Conservation (phyloP, 108 stramenopile genomes). For the Asterionellopsis glacialis region DNA sequence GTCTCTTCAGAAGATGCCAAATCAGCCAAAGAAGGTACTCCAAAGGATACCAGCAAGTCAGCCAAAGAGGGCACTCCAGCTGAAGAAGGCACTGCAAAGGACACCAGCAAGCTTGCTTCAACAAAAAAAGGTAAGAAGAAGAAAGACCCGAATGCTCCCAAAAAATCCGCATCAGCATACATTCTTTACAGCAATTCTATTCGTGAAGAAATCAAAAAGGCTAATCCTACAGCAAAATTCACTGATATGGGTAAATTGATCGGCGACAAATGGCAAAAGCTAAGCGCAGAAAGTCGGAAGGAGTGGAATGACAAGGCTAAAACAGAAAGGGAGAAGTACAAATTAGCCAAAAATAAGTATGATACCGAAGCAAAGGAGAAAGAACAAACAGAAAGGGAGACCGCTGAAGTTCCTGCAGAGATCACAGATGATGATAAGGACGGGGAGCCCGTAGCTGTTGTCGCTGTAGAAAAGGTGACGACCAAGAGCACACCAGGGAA, state of each 20-base stretch:
- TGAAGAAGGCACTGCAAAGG: too few species aligned
- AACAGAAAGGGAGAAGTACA: constrained; percentile 65
- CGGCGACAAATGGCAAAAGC: constrained; percentile 43
- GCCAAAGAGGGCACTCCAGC: too few species aligned
- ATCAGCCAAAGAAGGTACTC: too few species aligned
- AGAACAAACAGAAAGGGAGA: not conserved
- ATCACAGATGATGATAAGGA: too few species aligned
- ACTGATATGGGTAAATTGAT: constrained; percentile 46
- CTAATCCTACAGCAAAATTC: constrained; percentile 58
- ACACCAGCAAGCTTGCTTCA: too few species aligned
- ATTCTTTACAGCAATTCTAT: constrained; percentile 55
- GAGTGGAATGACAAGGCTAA: constrained; percentile 62
- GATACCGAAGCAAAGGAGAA: constrained; percentile 18
- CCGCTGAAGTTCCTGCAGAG: too few species aligned
- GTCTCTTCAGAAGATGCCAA: too few species aligned
- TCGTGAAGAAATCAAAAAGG: constrained; percentile 58
- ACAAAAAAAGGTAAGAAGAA: constrained; percentile 19
- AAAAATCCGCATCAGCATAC: constrained; percentile 54
- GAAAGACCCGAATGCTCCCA: constrained; percentile 70
- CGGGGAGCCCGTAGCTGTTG: too few species aligned
- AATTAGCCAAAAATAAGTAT: constrained; percentile 41
- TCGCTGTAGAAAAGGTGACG: too few species aligned
- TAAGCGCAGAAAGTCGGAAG: constrained; percentile 51
- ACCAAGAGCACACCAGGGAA: constrained; percentile 4
- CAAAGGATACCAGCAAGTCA: too few species aligned